Conservation (phyloP, 2,329 filamentous ascomycete species). For the Fusarium temperatum region DNA sequence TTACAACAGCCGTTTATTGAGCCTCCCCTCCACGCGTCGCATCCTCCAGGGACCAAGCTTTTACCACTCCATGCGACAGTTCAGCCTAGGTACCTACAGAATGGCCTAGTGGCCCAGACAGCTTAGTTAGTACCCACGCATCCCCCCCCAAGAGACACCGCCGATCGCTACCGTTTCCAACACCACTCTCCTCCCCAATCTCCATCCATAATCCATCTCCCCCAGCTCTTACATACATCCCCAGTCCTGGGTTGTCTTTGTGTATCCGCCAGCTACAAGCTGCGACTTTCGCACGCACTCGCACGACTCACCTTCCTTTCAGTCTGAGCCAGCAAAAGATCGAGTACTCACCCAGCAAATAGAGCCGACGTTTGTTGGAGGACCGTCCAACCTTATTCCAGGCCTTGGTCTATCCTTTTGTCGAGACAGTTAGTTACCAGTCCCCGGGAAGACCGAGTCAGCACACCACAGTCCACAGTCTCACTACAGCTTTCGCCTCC, state of each 20-base stretch:
- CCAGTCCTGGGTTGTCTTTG: slow-evolving; percentile 17
- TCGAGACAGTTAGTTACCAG: background rate
- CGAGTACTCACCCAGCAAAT: background rate
- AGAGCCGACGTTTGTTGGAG: background rate
- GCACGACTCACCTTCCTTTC: slow-evolving; percentile 8
- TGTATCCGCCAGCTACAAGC: slow-evolving; percentile 20
- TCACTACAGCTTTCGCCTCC: slow-evolving; percentile 29
- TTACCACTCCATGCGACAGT: slow-evolving; percentile 5
- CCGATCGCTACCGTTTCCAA: slow-evolving; percentile 34
- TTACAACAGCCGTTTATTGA: background rate
- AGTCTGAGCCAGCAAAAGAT: background rate
- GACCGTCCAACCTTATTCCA: background rate
- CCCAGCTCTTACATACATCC: slow-evolving; percentile 27
- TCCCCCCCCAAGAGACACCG: slow-evolving; percentile 20
- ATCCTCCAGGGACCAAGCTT: slow-evolving; percentile 26
- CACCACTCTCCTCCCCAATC: slow-evolving; percentile 20
- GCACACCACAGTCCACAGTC: slow-evolving; percentile 23
- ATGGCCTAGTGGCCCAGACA: background rate
- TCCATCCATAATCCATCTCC: slow-evolving; percentile 21
- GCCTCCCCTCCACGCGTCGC: slow-evolving; percentile 14
- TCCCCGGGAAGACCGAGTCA: slow-evolving; percentile 30
- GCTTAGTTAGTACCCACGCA: slow-evolving; percentile 23
- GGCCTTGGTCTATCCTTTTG: background rate
- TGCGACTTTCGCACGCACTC: slow-evolving; percentile 22
- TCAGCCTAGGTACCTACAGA: background rate